Evolutionary conservation across 2,329 filamentous ascomycete species (phyloP).

Genomic region (Periconia digitata): DNA sequence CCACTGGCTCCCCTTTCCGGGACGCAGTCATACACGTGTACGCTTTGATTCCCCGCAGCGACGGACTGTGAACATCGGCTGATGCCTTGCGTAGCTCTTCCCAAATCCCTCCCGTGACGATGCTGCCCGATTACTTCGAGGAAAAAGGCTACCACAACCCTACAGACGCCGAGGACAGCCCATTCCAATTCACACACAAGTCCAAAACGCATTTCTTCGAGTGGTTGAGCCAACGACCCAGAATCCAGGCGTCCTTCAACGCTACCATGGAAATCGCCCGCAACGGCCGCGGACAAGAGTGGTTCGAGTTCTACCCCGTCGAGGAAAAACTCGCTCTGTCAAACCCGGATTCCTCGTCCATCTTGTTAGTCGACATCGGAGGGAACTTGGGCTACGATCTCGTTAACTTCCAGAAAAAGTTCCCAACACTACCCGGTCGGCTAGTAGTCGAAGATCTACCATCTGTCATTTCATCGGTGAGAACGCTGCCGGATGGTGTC

Average conservation of each 20-base stretch:
- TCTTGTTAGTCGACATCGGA: slow-evolving; percentile 21
- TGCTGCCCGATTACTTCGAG: slow-evolving; percentile 28
- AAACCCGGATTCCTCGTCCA: background rate
- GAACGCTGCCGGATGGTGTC: slow-evolving; percentile 5
- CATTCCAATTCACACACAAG: slow-evolving; percentile 28
- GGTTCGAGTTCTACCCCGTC: slow-evolving; percentile 17
- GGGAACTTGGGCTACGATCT: slow-evolving; percentile 18
- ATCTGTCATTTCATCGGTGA: slow-evolving; percentile 7
- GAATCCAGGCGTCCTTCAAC: slow-evolving; percentile 28
- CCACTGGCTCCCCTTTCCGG: background rate
- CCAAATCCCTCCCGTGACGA: no score
- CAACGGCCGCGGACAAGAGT: slow-evolving; percentile 6
- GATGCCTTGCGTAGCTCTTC: no score
- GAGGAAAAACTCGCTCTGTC: slow-evolving; percentile 11
- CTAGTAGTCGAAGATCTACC: slow-evolving; percentile 22
- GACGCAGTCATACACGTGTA: slow-evolving; percentile 1
- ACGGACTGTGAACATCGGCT: no score
- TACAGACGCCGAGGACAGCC: slow-evolving; percentile 23
- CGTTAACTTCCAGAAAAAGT: slow-evolving; percentile 10
- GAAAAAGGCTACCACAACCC: slow-evolving; percentile 32
- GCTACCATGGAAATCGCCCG: slow-evolving; percentile 22
- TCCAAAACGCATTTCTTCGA: slow-evolving; percentile 27
- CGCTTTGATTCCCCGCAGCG: background rate
- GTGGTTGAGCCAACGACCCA: slow-evolving; percentile 21
- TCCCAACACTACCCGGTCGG: slow-evolving; percentile 10